Evolutionary conservation across 2,329 filamentous ascomycete species (phyloP), one percentile per base, ranked within the genome.

Genomic region (Pseudohalonectria lignicola): DNA sequence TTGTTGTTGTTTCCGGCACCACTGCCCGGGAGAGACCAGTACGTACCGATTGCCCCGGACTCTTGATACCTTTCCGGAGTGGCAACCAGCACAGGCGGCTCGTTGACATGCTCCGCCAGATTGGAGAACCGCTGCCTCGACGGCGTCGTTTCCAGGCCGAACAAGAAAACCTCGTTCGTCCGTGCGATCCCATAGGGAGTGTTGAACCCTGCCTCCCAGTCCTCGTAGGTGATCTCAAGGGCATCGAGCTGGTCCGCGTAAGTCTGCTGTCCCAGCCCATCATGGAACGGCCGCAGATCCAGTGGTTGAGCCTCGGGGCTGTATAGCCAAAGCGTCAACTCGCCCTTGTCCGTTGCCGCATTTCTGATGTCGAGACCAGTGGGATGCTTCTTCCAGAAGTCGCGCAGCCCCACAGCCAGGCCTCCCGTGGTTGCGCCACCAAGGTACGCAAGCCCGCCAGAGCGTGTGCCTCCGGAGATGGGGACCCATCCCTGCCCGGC

Each of bases 361-460:
- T 71, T 63, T 0, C 61, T 54, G 10, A 79, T 63, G 33, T 79
- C 74, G 4, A 79, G 53, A 4, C 69, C 64, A 0, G 71, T 74
- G 0, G 76, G 76, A 44, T 74, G 77, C 13, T 70, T 63, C 56
- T 79, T 72, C 76, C 76, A 79, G 50, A 79, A 79, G 46, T 79
- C 66, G 3, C 69, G 65, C 34, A 76, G 60, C 1, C 71, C 73
- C 5, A 79, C 51, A 1, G 70, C 74, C 2, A 80, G 58, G 11
- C 76, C 76, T n/a, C 76, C 76, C 3, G 57, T 53, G 0, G 62
- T 67, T 5, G 74, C 69, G 9, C 69, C 67, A 2, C 76, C 76
- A 1, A 79, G 63, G 43, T 79, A 80, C 0, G 66, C 71, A 1
- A 77, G 54, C 0, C 76, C 75, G 1, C 64, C 67, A 1, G 75